Evolutionary conservation across 2,329 filamentous ascomycete genomes (phyloP), one percentile per base, ranked within the genome.

Genomic region (Penicillium crustosum): DNA sequence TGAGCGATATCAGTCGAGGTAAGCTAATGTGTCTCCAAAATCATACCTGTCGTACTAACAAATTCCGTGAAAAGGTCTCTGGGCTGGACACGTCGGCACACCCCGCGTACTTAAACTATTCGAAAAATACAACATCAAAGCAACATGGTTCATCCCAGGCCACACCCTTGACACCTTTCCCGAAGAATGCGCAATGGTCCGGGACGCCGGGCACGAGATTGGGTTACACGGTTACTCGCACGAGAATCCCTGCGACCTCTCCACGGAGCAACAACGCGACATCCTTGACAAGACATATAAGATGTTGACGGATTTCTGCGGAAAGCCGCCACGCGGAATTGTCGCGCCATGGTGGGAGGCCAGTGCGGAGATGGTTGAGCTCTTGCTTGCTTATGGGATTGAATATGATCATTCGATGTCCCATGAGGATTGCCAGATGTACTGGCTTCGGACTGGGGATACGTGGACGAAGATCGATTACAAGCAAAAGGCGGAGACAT

Each of bases 311-410:
- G 85, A 90, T 0, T 93, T 93, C 71, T 83, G 82, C 51, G 86
- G 89, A 7, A 91, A 91, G 73, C 87, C 88, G 0, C 89, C 89
- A 0, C 78, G 87, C 1, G 89, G 89, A 1, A 87, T 83, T 44
- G 88, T 91, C 0, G 89, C 88, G 0, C 89, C 89, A 0, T 92
- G 85, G 82, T 67, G 89, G 89, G 89, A 91, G 68, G 86, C 84
- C 0, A 86, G 83, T 58, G 81, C 83, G 61, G 88, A 90, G 68
- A 87, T 86, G 0, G 83, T 84, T 0, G 74, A 78, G 35, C 54
- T 79, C 6, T 69, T 78, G 27, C 69, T 78, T 13, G 70, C 68
- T 29, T 79, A 78, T 42, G 77, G 77, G 0, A 75, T 79, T 44
- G 75, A 79, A 61, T 77, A 76, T 58, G 77, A 79, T 54, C 77